These are phyloP conservation scores for Warburgia ugandensis DNA, from an alignment of 164 flowering plant genomes.

Conservation along the genomic window DNA sequence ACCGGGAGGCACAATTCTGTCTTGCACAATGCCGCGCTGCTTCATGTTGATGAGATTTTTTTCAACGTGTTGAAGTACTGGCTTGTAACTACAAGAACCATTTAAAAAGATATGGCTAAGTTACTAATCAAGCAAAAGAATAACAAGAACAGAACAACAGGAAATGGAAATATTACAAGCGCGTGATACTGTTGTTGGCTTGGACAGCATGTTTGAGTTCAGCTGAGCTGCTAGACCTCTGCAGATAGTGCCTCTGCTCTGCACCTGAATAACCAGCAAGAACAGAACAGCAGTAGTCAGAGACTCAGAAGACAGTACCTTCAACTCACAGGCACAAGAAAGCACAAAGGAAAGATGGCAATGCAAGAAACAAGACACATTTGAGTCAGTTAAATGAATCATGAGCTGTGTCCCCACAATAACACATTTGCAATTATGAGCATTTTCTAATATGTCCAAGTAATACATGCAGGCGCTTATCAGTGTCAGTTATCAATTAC, in stretches of 20 bases:
- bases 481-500: no score
- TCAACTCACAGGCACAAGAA: no score
- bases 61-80: conserved; percentile 82
- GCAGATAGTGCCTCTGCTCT: conserved; percentile 79
- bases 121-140: background rate
- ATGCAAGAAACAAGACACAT: no score
- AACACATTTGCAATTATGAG: no score
- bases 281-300: background rate
- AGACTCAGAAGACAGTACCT: no score
- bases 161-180: conserved; percentile 37
- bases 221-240: conserved; percentile 76
- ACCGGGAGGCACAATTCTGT: conserved; percentile 48
- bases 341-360: no score
- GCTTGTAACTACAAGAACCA: conserved; percentile 74
- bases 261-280: conserved; percentile 39
- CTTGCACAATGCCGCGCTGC: conserved; percentile 64
- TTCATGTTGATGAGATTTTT: conserved; percentile 81
- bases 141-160: background rate
- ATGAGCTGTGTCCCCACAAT: no score
- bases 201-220: conserved; percentile 71
- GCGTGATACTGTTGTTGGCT: conserved; percentile 66
- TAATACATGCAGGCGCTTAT: no score
- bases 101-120: background rate
- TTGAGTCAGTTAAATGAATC: no score
- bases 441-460: no score